Conservation (phyloP, 1,139 yeast genomes). For the Insectozyma bohioensis region DNA sequence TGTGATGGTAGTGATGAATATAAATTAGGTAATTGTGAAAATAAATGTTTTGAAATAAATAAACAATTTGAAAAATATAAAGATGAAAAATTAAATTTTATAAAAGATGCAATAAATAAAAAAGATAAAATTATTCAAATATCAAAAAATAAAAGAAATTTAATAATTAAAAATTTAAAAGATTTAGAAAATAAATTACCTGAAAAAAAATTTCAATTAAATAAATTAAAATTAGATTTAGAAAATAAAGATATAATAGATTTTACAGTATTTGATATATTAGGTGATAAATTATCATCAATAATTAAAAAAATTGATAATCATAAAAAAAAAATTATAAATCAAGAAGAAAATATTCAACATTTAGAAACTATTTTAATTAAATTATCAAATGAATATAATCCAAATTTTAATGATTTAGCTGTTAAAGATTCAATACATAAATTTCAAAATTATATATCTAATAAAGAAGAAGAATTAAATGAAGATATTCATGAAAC, state of each 20-base stretch:
- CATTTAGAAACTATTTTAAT: constrained; percentile 46
- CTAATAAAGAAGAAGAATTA: constrained; percentile 31
- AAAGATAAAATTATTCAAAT: constrained; percentile 27
- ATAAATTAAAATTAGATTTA: constrained; percentile 8
- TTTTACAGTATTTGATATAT: constrained; percentile 19
- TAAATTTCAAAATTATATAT: constrained; percentile 54
- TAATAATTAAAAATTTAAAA: constrained; percentile 26
- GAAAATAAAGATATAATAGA: constrained; percentile 14
- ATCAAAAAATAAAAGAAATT: constrained; percentile 20
- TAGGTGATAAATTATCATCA: constrained; percentile 19
- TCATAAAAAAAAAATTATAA: constrained; percentile 13
- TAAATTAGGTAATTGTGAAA: constrained; percentile 47
- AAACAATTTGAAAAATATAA: constrained; percentile 28
- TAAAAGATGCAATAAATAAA: constrained; percentile 22
- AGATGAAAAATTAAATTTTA: constrained; percentile 15
- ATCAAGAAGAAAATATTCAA: constrained; percentile 18
- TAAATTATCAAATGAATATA: constrained; percentile 57
- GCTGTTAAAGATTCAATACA: constrained; percentile 78
- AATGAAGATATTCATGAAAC: constrained; percentile 13
- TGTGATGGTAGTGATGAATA: constrained; percentile 95
- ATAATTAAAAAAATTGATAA: constrained; percentile 10
- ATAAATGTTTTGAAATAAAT: constrained; percentile 54
- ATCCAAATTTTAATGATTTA: constrained; percentile 87
- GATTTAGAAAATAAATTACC: constrained; percentile 26
- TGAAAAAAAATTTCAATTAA: constrained; percentile 24